Evolutionary conservation across 306 rosid species (phyloP).

Genomic region (Oemleria cerasiformis): DNA sequence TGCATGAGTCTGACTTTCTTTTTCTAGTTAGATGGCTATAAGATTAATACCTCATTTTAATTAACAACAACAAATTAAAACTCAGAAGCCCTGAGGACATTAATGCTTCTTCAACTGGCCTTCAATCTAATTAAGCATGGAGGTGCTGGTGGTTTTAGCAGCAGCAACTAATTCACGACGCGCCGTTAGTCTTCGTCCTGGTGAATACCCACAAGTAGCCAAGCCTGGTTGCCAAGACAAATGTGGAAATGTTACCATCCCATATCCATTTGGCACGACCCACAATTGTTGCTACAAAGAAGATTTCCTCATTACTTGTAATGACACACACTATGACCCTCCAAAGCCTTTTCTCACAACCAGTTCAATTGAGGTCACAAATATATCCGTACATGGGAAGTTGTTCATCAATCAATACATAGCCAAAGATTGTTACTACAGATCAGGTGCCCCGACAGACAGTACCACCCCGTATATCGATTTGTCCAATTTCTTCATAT

Average conservation of each 20-base stretch:
- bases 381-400: constrained; percentile 25
- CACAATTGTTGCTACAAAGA: neutral
- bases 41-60: no score
- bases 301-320: constrained; percentile 16
- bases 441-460: accelerated
- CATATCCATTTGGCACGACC: constrained; percentile 47
- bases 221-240: constrained; percentile 20
- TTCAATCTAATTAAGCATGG: no score
- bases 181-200: no score
- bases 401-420: neutral
- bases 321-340: neutral
- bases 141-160: neutral
- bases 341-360: neutral
- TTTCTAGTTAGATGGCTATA: no score
- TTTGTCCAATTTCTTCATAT: constrained; percentile 5
- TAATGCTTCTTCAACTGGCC: no score
- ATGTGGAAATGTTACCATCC: constrained; percentile 43
- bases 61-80: no score
- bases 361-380: neutral
- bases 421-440: neutral
- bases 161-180: no score
- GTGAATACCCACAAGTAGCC: no score
- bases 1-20: no score
- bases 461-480: accelerated
- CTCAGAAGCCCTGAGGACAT: no score